These are phyloP conservation scores for Teunomyces barrocoloradensis DNA, from an alignment of 805 yeast genomes.

Conservation along the genomic window DNA sequence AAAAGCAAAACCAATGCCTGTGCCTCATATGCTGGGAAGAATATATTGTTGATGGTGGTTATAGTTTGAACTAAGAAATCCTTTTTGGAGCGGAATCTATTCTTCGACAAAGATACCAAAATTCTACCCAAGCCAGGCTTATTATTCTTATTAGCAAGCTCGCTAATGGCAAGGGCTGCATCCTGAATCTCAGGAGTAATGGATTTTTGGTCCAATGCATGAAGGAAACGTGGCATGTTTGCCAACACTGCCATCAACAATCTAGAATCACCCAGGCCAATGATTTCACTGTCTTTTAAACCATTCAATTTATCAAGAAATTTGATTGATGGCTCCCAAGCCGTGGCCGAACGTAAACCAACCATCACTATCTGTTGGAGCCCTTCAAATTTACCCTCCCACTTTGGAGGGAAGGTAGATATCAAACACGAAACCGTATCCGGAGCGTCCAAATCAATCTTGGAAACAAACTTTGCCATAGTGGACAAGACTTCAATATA, in stretches of 20 bases:
- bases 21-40: constrained; percentile 73
- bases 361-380: constrained; percentile 73
- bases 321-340: constrained; percentile 74
- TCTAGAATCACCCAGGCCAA: constrained; percentile 70
- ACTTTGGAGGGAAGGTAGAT: constrained; percentile 86
- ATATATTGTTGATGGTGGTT: constrained; percentile 60
- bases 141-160: constrained; percentile 57
- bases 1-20: constrained; percentile 71
- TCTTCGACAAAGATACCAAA: constrained; percentile 70
- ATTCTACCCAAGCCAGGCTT: constrained; percentile 66
- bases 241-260: constrained; percentile 70
- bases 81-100: constrained; percentile 81
- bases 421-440: constrained; percentile 82
- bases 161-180: constrained; percentile 45
- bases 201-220: constrained; percentile 61
- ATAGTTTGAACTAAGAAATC: constrained; percentile 85
- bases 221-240: constrained; percentile 80
- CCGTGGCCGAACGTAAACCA: constrained; percentile 78
- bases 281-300: constrained; percentile 68
- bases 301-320: constrained; percentile 70
- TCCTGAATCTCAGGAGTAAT: constrained; percentile 48
- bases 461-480: constrained; percentile 76
- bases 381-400: constrained; percentile 95
- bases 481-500: constrained; percentile 85
- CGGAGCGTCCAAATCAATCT: constrained; percentile 80